Conservation (phyloP, 331 rosid genomes). For the Rosa hybrid region DNA sequence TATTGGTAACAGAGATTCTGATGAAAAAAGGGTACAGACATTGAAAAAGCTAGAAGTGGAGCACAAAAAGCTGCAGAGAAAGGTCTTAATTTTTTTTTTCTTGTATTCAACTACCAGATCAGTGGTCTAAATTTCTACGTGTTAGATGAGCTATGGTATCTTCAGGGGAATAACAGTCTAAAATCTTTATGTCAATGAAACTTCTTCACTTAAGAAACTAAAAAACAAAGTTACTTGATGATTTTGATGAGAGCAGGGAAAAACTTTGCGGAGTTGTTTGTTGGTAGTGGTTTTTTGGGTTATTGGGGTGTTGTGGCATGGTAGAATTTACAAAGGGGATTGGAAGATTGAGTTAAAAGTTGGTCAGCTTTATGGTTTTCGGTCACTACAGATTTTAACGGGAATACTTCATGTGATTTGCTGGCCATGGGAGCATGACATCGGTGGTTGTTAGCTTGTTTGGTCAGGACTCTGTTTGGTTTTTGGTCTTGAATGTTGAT, state of each 20-base stretch:
- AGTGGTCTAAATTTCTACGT: not conserved
- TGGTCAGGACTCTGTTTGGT: not conserved
- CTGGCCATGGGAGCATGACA: not conserved
- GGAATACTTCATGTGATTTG: not conserved
- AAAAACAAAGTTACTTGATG: no score
- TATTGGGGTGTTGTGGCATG: not conserved
- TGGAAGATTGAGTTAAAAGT: not conserved
- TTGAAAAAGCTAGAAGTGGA: constrained; percentile 53
- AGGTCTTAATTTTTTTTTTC: constrained; percentile 44
- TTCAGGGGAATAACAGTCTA: no score
- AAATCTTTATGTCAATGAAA: no score
- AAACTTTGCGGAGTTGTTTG: not conserved
- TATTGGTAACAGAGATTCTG: constrained; percentile 48
- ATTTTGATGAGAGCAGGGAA: not conserved
- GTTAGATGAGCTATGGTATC: not conserved
- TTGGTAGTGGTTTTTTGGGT: not conserved
- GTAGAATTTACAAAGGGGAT: not conserved
- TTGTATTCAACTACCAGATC: not conserved
- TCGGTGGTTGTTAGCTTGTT: not conserved
- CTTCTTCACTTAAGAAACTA: no score
- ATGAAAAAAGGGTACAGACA: constrained; percentile 46
- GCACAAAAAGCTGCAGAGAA: constrained; percentile 52
- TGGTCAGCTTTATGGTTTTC: not conserved
- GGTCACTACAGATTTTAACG: not conserved
- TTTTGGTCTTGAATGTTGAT: not conserved